Evolutionary conservation across 768 basidiomycete species (phyloP).

Genomic region (Termitomyces sp.): DNA sequence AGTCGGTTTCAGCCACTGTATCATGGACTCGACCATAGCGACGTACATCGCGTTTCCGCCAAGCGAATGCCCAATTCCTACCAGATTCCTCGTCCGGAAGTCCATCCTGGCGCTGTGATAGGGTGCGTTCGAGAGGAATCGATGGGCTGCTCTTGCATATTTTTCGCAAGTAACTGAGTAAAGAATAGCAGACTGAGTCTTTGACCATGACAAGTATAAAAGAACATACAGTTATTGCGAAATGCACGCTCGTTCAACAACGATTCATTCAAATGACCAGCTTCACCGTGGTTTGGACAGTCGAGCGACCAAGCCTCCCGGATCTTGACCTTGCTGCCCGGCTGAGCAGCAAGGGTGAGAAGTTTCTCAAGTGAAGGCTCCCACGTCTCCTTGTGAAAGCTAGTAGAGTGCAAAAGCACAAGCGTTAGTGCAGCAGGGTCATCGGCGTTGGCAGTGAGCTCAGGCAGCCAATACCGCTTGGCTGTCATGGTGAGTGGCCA

Average conservation of each 20-base stretch:
- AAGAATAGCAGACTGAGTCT: background rate
- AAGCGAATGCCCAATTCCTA: conserved; percentile 66
- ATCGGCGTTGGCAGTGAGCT: conserved; percentile 27
- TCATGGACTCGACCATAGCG: background rate
- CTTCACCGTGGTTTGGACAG: conserved; percentile 69
- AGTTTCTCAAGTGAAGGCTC: conserved; percentile 51
- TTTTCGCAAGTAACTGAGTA: conserved; percentile 55
- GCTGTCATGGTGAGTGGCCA: conserved; percentile 50
- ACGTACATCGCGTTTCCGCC: conserved; percentile 62
- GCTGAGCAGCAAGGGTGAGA: conserved; percentile 26
- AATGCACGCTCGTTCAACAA: conserved; percentile 38
- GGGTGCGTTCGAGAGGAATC: conserved; percentile 43
- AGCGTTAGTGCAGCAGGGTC: conserved; percentile 48
- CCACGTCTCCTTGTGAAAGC: conserved; percentile 75
- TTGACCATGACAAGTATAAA: background rate
- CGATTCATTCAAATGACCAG: conserved; percentile 47
- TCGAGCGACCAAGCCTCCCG: conserved; percentile 66
- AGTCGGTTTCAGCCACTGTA: background rate
- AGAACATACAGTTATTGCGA: conserved; percentile 38
- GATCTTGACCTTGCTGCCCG: conserved; percentile 26
- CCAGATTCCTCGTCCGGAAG: conserved; percentile 44
- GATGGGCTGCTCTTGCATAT: conserved; percentile 55
- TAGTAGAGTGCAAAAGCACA: conserved; percentile 62
- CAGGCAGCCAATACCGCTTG: conserved; percentile 49
- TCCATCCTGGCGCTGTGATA: conserved; percentile 35